phyloP scores from a whole-genome alignment of 305 asterid species.

The Lippia alba region DNA sequence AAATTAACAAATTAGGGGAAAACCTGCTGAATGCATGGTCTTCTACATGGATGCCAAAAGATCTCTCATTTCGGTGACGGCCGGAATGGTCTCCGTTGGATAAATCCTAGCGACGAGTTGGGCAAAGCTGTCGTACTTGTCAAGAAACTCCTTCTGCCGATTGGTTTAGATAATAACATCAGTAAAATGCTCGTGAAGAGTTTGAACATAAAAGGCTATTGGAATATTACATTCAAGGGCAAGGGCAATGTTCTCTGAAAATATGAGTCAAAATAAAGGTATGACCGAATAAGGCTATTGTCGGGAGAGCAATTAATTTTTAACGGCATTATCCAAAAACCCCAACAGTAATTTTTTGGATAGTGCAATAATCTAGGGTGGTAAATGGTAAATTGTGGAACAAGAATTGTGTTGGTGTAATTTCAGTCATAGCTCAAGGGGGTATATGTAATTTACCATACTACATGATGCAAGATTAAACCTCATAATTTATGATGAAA shows the following conservation, averaged over 20 bases:
- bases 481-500: slow-evolving; percentile 15
- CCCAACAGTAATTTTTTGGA: too few species aligned
- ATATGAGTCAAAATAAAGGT: too few species aligned
- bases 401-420: too few species aligned
- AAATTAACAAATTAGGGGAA: not conserved
- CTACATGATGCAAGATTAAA: slow-evolving; percentile 1
- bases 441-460: too few species aligned
- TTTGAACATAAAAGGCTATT: not conserved
- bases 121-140: slow-evolving; percentile 95
- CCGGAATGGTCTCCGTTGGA: slow-evolving; percentile 74
- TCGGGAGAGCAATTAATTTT: too few species aligned
- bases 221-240: not conserved
- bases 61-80: slow-evolving; percentile 84
- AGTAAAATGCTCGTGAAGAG: too few species aligned
- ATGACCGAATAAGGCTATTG: too few species aligned
- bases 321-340: too few species aligned
- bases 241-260: too few species aligned
- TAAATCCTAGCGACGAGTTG: slow-evolving; percentile 88
- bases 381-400: too few species aligned
- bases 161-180: slow-evolving; percentile 27
- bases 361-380: too few species aligned
- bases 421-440: too few species aligned
- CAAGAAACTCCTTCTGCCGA: slow-evolving; percentile 92
- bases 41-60: slow-evolving; percentile 80
- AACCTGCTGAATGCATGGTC: slow-evolving; percentile 25